Percentiles rank a stretch among this genome's conserved stretches.
Evolutionary conservation across 192 early-diverging fungal genomes (phyloP).

Genomic region (Backusella tuberculispora): DNA sequence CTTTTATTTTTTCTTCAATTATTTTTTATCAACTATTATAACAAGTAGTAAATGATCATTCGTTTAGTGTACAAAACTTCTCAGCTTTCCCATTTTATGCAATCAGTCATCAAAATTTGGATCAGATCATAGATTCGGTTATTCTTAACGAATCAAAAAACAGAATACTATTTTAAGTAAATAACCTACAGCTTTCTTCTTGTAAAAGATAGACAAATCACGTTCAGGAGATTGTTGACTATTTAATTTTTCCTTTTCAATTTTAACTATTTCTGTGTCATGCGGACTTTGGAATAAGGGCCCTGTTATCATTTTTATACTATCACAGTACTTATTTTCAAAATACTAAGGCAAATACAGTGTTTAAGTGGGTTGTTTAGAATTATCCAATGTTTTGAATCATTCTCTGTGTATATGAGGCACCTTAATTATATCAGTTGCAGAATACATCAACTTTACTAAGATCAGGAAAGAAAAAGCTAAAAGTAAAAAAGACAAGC

Average conservation of each 20-base stretch:
- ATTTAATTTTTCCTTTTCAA: neutral
- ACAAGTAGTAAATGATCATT: neutral
- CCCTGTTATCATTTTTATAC: neutral
- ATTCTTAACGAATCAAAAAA: neutral
- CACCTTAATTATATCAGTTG: neutral
- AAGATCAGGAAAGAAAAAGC: neutral
- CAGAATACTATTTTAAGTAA: neutral
- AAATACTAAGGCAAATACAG: neutral
- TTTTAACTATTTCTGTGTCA: neutral
- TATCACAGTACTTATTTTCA: neutral
- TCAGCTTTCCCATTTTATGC: neutral
- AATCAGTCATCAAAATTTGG: neutral
- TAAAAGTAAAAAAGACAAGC: neutral
- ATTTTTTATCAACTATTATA: neutral
- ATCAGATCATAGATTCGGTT: neutral
- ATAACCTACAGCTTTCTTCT: neutral
- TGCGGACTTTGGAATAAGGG: neutral
- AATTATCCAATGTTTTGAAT: neutral
- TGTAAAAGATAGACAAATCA: constrained; percentile 1
- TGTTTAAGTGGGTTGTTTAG: neutral
- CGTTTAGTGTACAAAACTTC: neutral
- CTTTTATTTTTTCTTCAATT: neutral
- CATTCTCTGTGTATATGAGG: neutral
- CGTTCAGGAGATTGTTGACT: neutral
- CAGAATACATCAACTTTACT: neutral